phyloP scores from a whole-genome alignment of 495 filamentous ascomycete genomes.

The Penicillium riverlandense region DNA sequence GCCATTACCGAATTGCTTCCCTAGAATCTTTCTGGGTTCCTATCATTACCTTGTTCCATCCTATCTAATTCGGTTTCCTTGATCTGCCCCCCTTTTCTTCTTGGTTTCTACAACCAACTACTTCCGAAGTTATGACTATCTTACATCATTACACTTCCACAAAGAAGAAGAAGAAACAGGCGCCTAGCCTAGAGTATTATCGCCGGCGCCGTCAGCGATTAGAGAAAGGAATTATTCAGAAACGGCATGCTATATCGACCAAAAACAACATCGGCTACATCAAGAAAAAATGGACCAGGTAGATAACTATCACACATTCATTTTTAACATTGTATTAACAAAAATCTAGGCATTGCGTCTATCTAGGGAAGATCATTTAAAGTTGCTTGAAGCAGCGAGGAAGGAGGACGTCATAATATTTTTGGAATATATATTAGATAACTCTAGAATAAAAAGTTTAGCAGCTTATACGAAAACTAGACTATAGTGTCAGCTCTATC shows the following conservation, averaged over 20 bases:
- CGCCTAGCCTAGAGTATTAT: slow-evolving; percentile 5
- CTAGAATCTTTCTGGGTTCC: not conserved
- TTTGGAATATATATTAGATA: slow-evolving; percentile 4
- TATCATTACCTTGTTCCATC: not conserved
- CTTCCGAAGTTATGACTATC: no score
- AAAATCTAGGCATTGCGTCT: not conserved
- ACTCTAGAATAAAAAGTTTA: slow-evolving; percentile 5
- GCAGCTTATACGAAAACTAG: slow-evolving; percentile 2
- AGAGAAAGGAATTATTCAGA: slow-evolving; percentile 6
- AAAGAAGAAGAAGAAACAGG: not conserved
- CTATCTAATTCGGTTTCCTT: not conserved
- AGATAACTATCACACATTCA: not conserved
- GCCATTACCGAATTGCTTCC: no score
- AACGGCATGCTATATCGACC: slow-evolving; percentile 3
- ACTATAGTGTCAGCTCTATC: slow-evolving; percentile 8
- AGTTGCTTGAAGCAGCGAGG: not conserved
- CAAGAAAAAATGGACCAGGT: slow-evolving; percentile 1
- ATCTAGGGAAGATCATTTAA: slow-evolving; percentile 3
- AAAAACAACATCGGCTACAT: slow-evolving; percentile 6
- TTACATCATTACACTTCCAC: not conserved
- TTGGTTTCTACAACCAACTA: not conserved
- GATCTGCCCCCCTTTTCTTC: not conserved
- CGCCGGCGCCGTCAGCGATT: slow-evolving; percentile 4
- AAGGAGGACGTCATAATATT: slow-evolving; percentile 6
- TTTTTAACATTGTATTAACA: no score